Percentiles rank a stretch among this genome's conserved stretches.
phyloP scores from a whole-genome alignment of 73 alveolate species.

The Paramecium caudatum region DNA sequence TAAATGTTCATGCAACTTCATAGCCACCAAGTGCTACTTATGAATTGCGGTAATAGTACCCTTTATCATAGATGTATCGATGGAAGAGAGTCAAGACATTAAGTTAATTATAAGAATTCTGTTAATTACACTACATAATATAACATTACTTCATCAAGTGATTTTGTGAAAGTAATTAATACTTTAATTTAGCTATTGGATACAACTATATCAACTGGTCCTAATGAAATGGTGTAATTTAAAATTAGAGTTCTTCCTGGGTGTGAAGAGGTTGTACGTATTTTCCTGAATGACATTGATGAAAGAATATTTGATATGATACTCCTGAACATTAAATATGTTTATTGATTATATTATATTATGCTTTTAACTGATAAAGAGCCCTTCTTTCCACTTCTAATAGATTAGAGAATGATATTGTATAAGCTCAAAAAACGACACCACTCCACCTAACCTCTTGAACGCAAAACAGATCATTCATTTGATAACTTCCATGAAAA shows the following conservation, averaged over 20 bases:
- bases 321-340: constrained; percentile 59
- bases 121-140: constrained; percentile 7
- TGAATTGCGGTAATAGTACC: constrained; percentile 6
- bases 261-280: not conserved
- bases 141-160: constrained; percentile 4
- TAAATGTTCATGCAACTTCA: constrained; percentile 11
- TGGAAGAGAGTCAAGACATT: constrained; percentile 49
- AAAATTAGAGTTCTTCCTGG: constrained; percentile 50
- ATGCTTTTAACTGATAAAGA: constrained; percentile 24
- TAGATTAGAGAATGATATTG: not conserved
- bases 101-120: constrained; percentile 13
- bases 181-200: not conserved
- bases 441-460: not conserved
- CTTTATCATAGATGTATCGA: constrained; percentile 38
- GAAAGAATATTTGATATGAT: constrained; percentile 61
- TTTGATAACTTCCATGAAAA: not conserved
- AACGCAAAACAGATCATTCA: not conserved
- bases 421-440: not conserved
- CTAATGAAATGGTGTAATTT: constrained; percentile 49
- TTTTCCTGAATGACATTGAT: constrained; percentile 50
- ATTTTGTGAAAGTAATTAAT: constrained; percentile 39
- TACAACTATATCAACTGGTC: constrained; percentile 24
- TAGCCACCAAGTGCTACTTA: constrained; percentile 41
- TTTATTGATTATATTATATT: constrained; percentile 38
- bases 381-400: constrained; percentile 14